Base-by-base conservation (phyloP, 2,329 filamentous ascomycete genomes). In the Penicillium janthinellum region DNA sequence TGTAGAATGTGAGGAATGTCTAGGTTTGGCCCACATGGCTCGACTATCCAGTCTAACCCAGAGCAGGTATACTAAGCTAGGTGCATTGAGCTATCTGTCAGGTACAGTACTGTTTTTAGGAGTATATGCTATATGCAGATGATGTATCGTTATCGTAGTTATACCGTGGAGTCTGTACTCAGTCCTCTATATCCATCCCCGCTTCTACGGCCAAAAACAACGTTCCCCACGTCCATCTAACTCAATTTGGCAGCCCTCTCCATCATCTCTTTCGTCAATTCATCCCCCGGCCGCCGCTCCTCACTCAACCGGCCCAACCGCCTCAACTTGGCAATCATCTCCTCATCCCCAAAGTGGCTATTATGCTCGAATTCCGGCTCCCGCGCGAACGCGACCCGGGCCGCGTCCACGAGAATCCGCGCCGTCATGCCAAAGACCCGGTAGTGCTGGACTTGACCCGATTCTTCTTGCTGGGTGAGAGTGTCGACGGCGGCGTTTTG, bases 401-500 rank as follows among this genome's bases (percentile, higher is more conserved):
- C 93, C 4, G 90, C 89, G 77, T 98, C 94, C 5, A 97, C 91
- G 56, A 97, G 75, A 56, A 98, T 94, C 54, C 92, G 82, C 2
- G 92, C 94, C 55, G 94, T 98, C 91, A 98, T 94, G 15, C 94
- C 94, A 85, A 93, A 97, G 4, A 98, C 92, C 67, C 90, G 88
- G 77, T 95, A 96, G 39, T 90, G 82, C 44, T 78, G 78, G 47
- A 83, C 65, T 10, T 74, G 70, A 2, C 80, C 80, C 4, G 76
- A 71, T 11, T 77, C 74, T 60, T 83, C 78, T 62, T 79, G 80
- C 63, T 83, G 79, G 58, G 85, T 79, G 15, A 83, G 67, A 31
- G 72, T 58, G 35, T 68, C 70, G 37, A 74, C 71, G 8, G 73
- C 72, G 28, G 61, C 59, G 55, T 79, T 78, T 72, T 86, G 76